Percentiles rank a stretch among this genome's conserved stretches.
These are phyloP conservation scores for Ophiosphaerella korrae DNA, from an alignment of 2,329 filamentous ascomycete genomes.

Conservation along the genomic window DNA sequence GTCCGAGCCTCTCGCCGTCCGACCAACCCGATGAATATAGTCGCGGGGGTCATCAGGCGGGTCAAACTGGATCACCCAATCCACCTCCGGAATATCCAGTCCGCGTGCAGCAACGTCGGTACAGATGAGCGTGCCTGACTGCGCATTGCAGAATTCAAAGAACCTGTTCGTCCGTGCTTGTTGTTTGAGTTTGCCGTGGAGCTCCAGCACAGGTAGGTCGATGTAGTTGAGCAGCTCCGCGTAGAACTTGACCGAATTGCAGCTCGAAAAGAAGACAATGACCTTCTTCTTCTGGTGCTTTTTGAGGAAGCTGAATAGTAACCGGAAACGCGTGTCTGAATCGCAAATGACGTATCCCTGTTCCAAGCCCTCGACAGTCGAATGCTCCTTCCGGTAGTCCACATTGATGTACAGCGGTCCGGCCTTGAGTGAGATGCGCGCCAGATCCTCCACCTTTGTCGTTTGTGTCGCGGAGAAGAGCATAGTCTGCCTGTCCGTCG, in stretches of 20 bases:
- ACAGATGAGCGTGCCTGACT: conserved; percentile 86
- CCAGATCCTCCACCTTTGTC: conserved; percentile 96
- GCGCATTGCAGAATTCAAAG: conserved; percentile 91
- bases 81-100: conserved; percentile 91
- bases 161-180: conserved; percentile 99
- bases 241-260: conserved; percentile 94
- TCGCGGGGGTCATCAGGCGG: conserved; percentile 81
- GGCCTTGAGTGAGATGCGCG: conserved; percentile 86
- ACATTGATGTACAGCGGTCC: conserved; percentile 98
- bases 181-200: conserved; percentile 95
- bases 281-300: conserved; percentile 94
- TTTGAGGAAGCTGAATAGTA: conserved; percentile 94
- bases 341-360: conserved; percentile 96
- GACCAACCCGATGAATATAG: conserved; percentile 84
- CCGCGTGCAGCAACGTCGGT: conserved; percentile 96
- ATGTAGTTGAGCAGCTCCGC: conserved; percentile 96
- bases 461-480: conserved; percentile 99
- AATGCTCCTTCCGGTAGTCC: conserved; percentile 85
- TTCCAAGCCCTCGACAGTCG: conserved; percentile 90
- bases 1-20: conserved; percentile 84
- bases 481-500: conserved; percentile 90
- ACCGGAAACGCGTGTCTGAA: conserved; percentile 87
- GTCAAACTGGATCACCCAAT: conserved; percentile 92
- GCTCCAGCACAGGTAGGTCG: conserved; percentile 82
- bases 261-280: conserved; percentile 89